Conservation (phyloP, 164 flowering plant species). For the Vitis rotundifolia region DNA sequence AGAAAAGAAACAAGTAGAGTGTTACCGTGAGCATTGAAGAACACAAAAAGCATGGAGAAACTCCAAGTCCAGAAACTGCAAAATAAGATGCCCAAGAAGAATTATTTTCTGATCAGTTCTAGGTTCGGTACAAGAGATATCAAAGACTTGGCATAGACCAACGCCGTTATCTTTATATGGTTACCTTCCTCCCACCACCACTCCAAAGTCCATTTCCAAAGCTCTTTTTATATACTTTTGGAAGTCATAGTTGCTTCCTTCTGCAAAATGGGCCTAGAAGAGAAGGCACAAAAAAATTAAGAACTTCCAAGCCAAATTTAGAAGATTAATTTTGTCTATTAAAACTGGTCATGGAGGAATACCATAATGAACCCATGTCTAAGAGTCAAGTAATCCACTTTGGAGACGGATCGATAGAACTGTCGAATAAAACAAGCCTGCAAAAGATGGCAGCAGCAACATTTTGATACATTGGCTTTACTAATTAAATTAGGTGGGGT, state of each 20-base stretch:
- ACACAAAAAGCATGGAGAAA: conserved; percentile 54
- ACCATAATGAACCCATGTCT: conserved; percentile 81
- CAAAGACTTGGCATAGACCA: not conserved
- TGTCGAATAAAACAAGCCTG: conserved; percentile 62
- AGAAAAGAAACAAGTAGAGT: not conserved
- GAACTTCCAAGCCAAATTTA: not conserved
- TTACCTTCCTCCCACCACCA: conserved; percentile 73
- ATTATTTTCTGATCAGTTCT: not conserved
- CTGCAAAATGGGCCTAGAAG: conserved; percentile 50
- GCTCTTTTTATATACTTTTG: conserved; percentile 59
- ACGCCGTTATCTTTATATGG: not conserved
- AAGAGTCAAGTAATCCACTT: conserved; percentile 64
- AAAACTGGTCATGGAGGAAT: not conserved
- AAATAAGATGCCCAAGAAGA: not conserved
- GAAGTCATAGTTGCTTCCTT: conserved; percentile 46
- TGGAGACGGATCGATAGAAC: conserved; percentile 49
- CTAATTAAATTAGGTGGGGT: too few species aligned
- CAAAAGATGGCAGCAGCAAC: not conserved
- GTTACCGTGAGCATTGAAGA: conserved; percentile 62
- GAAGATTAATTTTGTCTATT: not conserved
- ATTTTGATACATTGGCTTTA: not conserved
- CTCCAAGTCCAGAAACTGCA: conserved; percentile 74
- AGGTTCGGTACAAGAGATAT: too few species aligned
- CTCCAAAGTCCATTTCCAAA: conserved; percentile 57
- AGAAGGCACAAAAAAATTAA: not conserved